A percentile compares a stretch with the other conserved stretches of the same genome.
These are phyloP conservation scores for Blastomyces parvus DNA, from an alignment of 2,329 filamentous ascomycete species.

Conservation along the genomic window DNA sequence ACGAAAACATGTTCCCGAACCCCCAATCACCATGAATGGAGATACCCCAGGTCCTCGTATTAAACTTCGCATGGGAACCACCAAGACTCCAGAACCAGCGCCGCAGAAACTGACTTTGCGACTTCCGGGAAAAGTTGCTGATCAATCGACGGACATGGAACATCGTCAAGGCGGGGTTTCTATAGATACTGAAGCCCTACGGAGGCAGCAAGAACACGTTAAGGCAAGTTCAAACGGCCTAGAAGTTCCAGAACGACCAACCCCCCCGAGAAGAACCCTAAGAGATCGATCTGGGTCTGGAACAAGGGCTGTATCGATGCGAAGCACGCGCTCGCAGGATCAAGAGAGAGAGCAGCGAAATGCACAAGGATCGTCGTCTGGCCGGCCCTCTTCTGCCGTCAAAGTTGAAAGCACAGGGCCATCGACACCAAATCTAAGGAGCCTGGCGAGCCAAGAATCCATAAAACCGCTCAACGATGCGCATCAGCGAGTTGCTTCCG, in stretches of 20 bases:
- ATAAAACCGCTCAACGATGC: background rate
- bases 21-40: conserved; percentile 29
- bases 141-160: conserved; percentile 36
- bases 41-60: conserved; percentile 57
- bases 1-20: conserved; percentile 61
- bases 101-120: conserved; percentile 63
- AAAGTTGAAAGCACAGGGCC: conserved; percentile 23
- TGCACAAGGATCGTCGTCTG: background rate
- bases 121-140: conserved; percentile 51
- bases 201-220: conserved; percentile 44
- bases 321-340: conserved; percentile 18
- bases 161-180: conserved; percentile 38
- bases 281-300: conserved; percentile 24
- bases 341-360: conserved; percentile 16
- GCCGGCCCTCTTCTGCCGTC: conserved; percentile 20
- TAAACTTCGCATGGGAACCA: conserved; percentile 60
- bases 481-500: background rate
- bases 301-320: conserved; percentile 1
- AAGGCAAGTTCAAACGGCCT: conserved; percentile 37
- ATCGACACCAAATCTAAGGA: conserved; percentile 3
- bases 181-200: conserved; percentile 46
- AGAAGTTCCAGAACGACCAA: conserved; percentile 16
- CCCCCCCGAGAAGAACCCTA: conserved; percentile 27
- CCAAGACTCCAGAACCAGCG: conserved; percentile 31
- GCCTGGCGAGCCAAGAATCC: background rate